Base-by-base conservation (phyloP, 257 asterid genomes). In the Avicennia marina region DNA sequence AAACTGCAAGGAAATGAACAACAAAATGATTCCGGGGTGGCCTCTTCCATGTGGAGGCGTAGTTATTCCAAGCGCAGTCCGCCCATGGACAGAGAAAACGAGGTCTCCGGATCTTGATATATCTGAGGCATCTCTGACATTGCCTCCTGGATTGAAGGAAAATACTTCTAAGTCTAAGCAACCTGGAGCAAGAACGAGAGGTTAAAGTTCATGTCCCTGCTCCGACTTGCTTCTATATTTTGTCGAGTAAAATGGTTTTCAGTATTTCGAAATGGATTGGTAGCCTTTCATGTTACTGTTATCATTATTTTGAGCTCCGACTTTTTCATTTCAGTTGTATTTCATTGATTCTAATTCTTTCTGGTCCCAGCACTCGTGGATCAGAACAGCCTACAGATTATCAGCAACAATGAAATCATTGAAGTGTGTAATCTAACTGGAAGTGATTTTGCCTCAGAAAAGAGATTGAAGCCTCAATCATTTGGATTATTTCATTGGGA, bases 81-180 rank as follows among this genome's bases (percentile, higher is more conserved):
- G 41, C 41, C 41, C 6, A 36, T 36, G 41, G 41, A 36, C 1
- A 36, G 41, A 36, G 10, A 36, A 36, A 12, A 8, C 10, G 2
- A 8, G 3, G 2, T 36, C 6, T 11, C 12, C 6, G 41, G 13
- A 36, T 36, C 41, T 12, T 36, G 75, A 58, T 41, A 22, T 71
- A 51, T 70, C 71, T 3, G 82, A 82, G 55, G 71, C 84, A 18
- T 68, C 78, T 45, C 71, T 80, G 7, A 79, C 70, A 67, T 21
- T 76, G 68, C 81, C 78, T 51, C 57, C 72, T n/a, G 79, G 79
- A 15, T 53, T 72, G 22, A 78, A 78, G 75, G 83, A 81, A 64
- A 70, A 65, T 18, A 73, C 79, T 7, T 44, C 78, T 25, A 82
- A 79, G 78, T 59, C 78, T 26, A 79, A 82, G 60, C 66, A 78